Percentiles rank a stretch among this genome's conserved stretches.
Evolutionary conservation across 1,284 basidiomycete species (phyloP).

Genomic region (Boletus mariae): DNA sequence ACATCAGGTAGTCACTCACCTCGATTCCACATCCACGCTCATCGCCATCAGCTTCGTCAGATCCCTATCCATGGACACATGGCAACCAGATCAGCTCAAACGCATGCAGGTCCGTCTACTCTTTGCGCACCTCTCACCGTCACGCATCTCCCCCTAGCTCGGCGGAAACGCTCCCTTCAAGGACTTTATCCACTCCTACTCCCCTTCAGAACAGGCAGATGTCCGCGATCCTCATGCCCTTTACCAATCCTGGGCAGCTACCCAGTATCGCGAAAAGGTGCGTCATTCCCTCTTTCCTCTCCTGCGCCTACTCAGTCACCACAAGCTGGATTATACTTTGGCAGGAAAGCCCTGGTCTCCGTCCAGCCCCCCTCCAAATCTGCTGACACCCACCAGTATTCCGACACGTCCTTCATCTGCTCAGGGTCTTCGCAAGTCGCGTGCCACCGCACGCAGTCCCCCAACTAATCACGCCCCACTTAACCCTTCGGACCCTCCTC

Average conservation of each 20-base stretch:
- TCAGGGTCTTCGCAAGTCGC: slow-evolving; percentile 74
- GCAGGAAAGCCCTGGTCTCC: slow-evolving; percentile 71
- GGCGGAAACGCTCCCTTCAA: slow-evolving; percentile 84
- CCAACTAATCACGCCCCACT: slow-evolving; percentile 29
- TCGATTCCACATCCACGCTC: neutral
- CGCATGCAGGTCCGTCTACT: slow-evolving; percentile 74
- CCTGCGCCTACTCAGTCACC: slow-evolving; percentile 6
- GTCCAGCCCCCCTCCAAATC: slow-evolving; percentile 55
- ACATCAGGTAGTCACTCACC: slow-evolving; percentile 58
- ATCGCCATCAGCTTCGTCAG: slow-evolving; percentile 70
- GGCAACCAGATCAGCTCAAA: slow-evolving; percentile 86
- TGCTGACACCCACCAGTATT: slow-evolving; percentile 31
- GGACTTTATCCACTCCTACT: slow-evolving; percentile 74
- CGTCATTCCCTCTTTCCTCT: slow-evolving; percentile 3
- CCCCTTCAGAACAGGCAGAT: slow-evolving; percentile 65
- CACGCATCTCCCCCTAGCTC: slow-evolving; percentile 43
- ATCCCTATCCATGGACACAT: slow-evolving; percentile 94
- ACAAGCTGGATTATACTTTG: slow-evolving; percentile 65
- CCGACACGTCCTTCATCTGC: slow-evolving; percentile 59
- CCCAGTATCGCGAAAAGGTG: slow-evolving; percentile 90
- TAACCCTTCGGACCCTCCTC: slow-evolving; percentile 38
- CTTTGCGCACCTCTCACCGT: slow-evolving; percentile 7
- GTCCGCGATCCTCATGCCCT: slow-evolving; percentile 74
- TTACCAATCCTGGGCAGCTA: slow-evolving; percentile 89
- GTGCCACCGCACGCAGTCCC: slow-evolving; percentile 56